phyloP scores from a whole-genome alignment of 305 asterid species.

The Lippia alba region DNA sequence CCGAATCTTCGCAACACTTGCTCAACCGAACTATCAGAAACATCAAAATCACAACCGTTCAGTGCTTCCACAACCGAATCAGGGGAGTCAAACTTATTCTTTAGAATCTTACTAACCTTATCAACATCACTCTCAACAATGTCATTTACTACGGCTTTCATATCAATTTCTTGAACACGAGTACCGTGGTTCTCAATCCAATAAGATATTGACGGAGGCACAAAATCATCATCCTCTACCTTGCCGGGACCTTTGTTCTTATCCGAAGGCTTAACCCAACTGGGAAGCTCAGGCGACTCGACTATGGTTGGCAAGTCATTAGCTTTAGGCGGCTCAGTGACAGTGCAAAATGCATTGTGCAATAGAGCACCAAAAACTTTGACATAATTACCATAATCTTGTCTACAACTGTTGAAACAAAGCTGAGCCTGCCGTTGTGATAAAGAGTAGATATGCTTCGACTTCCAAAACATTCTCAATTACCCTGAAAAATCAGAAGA shows the following conservation, averaged over 20 bases:
- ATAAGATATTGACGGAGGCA: constrained; percentile 73
- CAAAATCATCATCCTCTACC: constrained; percentile 66
- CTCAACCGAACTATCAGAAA: constrained; percentile 63
- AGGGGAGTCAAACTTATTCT: constrained; percentile 51
- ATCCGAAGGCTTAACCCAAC: constrained; percentile 63
- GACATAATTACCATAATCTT: constrained; percentile 30
- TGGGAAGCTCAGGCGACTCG: constrained; percentile 85
- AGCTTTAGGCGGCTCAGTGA: constrained; percentile 38
- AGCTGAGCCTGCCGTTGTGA: constrained; percentile 38
- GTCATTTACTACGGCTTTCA: constrained; percentile 40
- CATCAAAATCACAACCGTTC: constrained; percentile 49
- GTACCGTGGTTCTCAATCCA: constrained; percentile 67
- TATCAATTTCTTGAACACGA: constrained; percentile 44
- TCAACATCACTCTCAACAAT: constrained; percentile 63
- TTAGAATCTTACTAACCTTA: constrained; percentile 60
- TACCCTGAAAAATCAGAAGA: constrained; percentile 25
- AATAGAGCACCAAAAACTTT: constrained; percentile 33
- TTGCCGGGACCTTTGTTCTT: constrained; percentile 28
- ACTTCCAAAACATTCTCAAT: constrained; percentile 52
- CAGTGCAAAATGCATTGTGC: constrained; percentile 50
- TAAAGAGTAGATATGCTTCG: constrained; percentile 43
- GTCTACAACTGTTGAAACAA: constrained; percentile 28
- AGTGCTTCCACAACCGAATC: constrained; percentile 59
- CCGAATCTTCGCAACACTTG: constrained; percentile 73
- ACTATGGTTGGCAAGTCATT: constrained; percentile 33